Evolutionary conservation across 1,284 basidiomycete genomes (phyloP).

Genomic region (Exsudoporus floridanus): DNA sequence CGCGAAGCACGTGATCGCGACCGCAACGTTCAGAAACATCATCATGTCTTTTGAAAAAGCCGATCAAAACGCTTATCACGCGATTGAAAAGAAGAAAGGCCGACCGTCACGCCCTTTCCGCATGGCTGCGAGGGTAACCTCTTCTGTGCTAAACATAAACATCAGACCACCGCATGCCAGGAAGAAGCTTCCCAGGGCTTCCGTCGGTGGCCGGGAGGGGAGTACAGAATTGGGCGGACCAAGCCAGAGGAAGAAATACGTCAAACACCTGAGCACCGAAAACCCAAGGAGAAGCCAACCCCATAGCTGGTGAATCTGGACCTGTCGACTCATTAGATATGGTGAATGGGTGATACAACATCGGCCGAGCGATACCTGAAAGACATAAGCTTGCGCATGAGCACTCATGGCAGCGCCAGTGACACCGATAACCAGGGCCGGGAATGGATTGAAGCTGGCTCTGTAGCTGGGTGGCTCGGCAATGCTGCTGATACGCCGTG

Average conservation of each 20-base stretch:
- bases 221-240: conserved; percentile 72
- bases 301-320: conserved; percentile 90
- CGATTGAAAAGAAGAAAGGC: conserved; percentile 29
- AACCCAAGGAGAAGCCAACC: conserved; percentile 87
- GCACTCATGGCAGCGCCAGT: conserved; percentile 97
- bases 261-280: conserved; percentile 74
- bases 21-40: conserved; percentile 81
- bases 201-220: conserved; percentile 93
- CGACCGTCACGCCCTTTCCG: conserved; percentile 82
- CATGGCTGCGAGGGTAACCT: conserved; percentile 91
- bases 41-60: conserved; percentile 58
- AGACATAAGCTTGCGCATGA: conserved; percentile 86
- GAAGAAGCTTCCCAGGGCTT: conserved; percentile 86
- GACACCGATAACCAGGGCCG: conserved; percentile 88
- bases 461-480: conserved; percentile 71
- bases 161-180: conserved; percentile 85
- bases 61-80: conserved; percentile 63
- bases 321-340: conserved; percentile 39
- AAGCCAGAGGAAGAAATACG: conserved; percentile 95
- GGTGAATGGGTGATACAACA: neutral
- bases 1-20: conserved; percentile 79
- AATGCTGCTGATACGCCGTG: conserved; percentile 39
- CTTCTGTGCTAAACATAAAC: conserved; percentile 92
- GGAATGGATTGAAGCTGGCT: conserved; percentile 91
- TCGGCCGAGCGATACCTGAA: conserved; percentile 53